phyloP scores from a whole-genome alignment of 345 rosid species.

The Clausena lansium region DNA sequence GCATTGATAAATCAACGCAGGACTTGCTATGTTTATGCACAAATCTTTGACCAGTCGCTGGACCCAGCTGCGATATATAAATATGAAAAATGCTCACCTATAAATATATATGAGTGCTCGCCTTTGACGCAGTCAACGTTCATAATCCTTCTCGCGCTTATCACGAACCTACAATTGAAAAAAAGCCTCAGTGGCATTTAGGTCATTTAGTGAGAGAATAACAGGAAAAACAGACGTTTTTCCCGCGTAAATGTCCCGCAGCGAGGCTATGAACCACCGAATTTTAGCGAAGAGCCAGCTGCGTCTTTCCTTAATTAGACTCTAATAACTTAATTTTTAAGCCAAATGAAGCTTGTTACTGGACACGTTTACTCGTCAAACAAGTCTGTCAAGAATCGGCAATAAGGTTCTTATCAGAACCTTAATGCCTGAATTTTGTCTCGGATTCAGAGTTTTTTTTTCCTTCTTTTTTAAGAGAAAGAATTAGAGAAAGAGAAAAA shows the following conservation, averaged over 20 bases:
- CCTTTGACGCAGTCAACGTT: too few species aligned
- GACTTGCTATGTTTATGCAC: too few species aligned
- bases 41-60: too few species aligned
- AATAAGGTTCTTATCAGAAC: neutral
- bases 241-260: constrained; percentile 12
- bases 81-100: too few species aligned
- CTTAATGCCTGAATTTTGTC: constrained; percentile 1
- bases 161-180: neutral
- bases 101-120: too few species aligned
- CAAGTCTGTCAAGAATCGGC: neutral
- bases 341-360: neutral
- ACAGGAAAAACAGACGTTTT: neutral
- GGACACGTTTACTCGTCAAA: neutral
- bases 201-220: neutral
- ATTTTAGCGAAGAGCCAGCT: constrained; percentile 11
- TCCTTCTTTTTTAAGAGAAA: neutral
- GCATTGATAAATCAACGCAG: too few species aligned
- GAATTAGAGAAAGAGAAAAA: neutral
- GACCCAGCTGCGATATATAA: too few species aligned
- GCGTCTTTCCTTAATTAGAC: constrained; percentile 4
- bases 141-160: too few species aligned
- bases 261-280: neutral
- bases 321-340: neutral
- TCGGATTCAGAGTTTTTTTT: neutral
- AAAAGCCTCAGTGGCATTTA: neutral